Base-by-base conservation (phyloP, 2,329 filamentous ascomycete genomes). In the Monosporascus sp. region DNA sequence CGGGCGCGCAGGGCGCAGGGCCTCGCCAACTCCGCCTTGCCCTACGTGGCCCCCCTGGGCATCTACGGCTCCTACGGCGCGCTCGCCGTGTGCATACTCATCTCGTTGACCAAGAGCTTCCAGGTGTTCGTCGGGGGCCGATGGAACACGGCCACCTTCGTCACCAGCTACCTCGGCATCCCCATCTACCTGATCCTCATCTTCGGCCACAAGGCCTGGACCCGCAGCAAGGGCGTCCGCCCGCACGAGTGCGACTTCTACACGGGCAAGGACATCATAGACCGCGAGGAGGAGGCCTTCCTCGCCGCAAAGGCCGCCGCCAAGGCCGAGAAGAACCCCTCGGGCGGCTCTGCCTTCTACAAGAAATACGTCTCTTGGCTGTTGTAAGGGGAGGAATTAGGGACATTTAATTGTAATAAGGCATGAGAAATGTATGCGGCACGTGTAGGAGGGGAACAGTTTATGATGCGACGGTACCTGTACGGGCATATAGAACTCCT, bases 101-200 rank as follows among this genome's bases (percentile, higher is more conserved):
- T 94, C 56, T 81, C 86, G 2, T 66, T 95, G 49, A 93, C 89
- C 65, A 95, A 94, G 80, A 92, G 90, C 76, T 94, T 84, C 70
- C 77, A 81, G 52, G 85, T 87, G 54, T 94, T 94, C 69, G 75
- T 82, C 2, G 67, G 61, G 64, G 73, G 60, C 75, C 77, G 70
- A 61, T 63, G 58, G 47, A 54, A 68, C 52, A 74, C 74, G 75
- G 84, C 87, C 74, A 85, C 81, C 62, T 91, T 92, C 70, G 82
- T 92, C 68, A 90, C 86, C 0, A 86, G 85, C 25, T 91, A 91
- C 68, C 73, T 88, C 7, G 88, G 88, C 49, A 90, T 92, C 60
- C 88, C 88, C 1, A 69, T 92, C 22, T 92, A 90, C 68, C 69
- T 91, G 18, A 73, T 79, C 24, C 76, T 88, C 66, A 82, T 90